Conservation (phyloP, 1,139 yeast species). For the Yamadazyma oceani region DNA sequence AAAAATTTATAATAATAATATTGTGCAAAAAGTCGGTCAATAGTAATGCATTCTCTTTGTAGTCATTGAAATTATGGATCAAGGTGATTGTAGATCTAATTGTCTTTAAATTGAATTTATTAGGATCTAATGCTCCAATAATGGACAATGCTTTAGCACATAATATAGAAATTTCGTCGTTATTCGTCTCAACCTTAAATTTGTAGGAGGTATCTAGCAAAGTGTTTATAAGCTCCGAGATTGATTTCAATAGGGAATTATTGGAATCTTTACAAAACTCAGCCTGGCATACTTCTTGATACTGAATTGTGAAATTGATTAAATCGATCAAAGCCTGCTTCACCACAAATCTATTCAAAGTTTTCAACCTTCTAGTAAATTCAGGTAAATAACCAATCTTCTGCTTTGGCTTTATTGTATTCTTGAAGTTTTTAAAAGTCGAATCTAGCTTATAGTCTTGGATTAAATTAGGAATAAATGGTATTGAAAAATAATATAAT, state of each 20-base stretch:
- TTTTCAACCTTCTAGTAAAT: slow-evolving; percentile 55
- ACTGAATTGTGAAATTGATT: slow-evolving; percentile 46
- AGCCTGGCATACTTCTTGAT: slow-evolving; percentile 49
- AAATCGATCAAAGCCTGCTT: slow-evolving; percentile 76
- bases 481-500: slow-evolving; percentile 50
- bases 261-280: slow-evolving; percentile 24
- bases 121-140: slow-evolving; percentile 77
- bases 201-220: slow-evolving; percentile 61
- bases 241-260: slow-evolving; percentile 29
- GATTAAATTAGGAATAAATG: slow-evolving; percentile 43
- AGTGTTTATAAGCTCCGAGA: slow-evolving; percentile 51
- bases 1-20: slow-evolving; percentile 73
- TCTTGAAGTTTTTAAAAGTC: slow-evolving; percentile 21
- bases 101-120: slow-evolving; percentile 53
- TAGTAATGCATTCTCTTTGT: slow-evolving; percentile 63
- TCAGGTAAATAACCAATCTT: slow-evolving; percentile 42
- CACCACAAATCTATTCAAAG: slow-evolving; percentile 76
- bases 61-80: slow-evolving; percentile 60
- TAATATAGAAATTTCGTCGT: slow-evolving; percentile 49
- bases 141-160: slow-evolving; percentile 73
- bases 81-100: slow-evolving; percentile 47
- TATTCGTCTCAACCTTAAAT: slow-evolving; percentile 40
- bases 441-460: slow-evolving; percentile 24
- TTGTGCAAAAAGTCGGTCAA: slow-evolving; percentile 65
- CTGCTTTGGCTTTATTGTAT: slow-evolving; percentile 25